Conservation (phyloP, 345 rosid species). For the Gossypium ekmanianum region DNA sequence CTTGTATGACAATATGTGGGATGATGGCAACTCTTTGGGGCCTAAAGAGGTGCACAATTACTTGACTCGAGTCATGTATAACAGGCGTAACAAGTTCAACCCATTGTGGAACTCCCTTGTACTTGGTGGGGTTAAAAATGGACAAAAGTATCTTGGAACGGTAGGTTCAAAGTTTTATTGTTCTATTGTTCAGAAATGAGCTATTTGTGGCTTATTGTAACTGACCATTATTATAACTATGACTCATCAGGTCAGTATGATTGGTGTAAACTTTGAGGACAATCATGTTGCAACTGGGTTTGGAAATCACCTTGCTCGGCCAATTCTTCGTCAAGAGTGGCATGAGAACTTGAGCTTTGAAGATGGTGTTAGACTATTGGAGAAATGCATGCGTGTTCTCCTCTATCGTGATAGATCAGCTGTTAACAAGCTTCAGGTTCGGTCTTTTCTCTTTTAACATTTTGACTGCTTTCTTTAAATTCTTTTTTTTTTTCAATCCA, state of each 20-base stretch:
- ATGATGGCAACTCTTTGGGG: slow-evolving; percentile 97
- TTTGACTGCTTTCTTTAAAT: not conserved
- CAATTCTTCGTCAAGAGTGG: slow-evolving; percentile 96
- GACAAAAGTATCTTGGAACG: slow-evolving; percentile 89
- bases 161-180: slow-evolving; percentile 32
- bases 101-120: slow-evolving; percentile 97
- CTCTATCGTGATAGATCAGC: slow-evolving; percentile 99
- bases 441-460: not conserved
- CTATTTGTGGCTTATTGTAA: slow-evolving; percentile 5
- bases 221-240: slow-evolving; percentile 13
- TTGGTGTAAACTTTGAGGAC: slow-evolving; percentile 91
- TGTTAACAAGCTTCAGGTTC: slow-evolving; percentile 93
- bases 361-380: slow-evolving; percentile 86
- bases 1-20: slow-evolving; percentile 98
- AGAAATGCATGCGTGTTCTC: slow-evolving; percentile 98
- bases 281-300: slow-evolving; percentile 93
- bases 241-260: slow-evolving; percentile 69
- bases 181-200: not conserved
- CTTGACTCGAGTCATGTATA: slow-evolving; percentile 88
- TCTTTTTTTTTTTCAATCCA: not conserved
- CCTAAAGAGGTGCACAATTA: slow-evolving; percentile 98
- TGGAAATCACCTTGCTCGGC: slow-evolving; percentile 95
- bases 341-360: slow-evolving; percentile 79
- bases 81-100: slow-evolving; percentile 91
- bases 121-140: slow-evolving; percentile 95